Conservation (phyloP, 805 yeast genomes). For the Saccharomycopsis sp. region DNA sequence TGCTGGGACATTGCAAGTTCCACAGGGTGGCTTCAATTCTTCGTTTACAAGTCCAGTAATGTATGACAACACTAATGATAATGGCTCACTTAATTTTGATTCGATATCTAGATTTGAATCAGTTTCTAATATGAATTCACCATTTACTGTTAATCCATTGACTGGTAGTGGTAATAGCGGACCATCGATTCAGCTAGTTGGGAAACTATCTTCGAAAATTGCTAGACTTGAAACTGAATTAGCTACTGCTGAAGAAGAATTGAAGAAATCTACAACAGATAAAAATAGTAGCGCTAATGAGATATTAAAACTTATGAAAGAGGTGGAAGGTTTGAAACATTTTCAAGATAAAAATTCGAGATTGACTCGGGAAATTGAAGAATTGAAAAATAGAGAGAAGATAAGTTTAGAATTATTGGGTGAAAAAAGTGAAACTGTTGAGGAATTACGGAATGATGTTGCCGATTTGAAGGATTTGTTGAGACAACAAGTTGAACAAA, state of each 20-base stretch:
- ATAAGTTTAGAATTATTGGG: constrained; percentile 51
- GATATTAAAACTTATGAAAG: constrained; percentile 50
- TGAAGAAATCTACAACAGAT: constrained; percentile 43
- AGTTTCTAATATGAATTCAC: constrained; percentile 15
- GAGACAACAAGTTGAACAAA: constrained; percentile 77
- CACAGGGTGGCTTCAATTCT: neutral
- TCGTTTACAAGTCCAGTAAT: neutral
- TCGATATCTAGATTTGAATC: constrained; percentile 14
- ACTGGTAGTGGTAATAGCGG: constrained; percentile 24
- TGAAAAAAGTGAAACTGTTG: constrained; percentile 79
- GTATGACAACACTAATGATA: neutral
- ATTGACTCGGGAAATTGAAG: constrained; percentile 30
- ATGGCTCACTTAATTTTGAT: constrained; percentile 17
- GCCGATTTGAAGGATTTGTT: constrained; percentile 81
- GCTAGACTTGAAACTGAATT: constrained; percentile 78
- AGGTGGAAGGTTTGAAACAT: constrained; percentile 38
- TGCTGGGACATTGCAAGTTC: neutral
- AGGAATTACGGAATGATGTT: constrained; percentile 83
- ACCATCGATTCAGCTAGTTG: constrained; percentile 53
- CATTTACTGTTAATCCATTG: constrained; percentile 15
- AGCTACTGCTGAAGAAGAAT: constrained; percentile 55
- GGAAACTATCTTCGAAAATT: constrained; percentile 69
- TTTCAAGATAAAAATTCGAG: constrained; percentile 30
- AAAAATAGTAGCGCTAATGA: constrained; percentile 66
- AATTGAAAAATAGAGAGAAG: constrained; percentile 31